Evolutionary conservation across 441 rosid species (phyloP).

Genomic region (Adansonia gregorii): DNA sequence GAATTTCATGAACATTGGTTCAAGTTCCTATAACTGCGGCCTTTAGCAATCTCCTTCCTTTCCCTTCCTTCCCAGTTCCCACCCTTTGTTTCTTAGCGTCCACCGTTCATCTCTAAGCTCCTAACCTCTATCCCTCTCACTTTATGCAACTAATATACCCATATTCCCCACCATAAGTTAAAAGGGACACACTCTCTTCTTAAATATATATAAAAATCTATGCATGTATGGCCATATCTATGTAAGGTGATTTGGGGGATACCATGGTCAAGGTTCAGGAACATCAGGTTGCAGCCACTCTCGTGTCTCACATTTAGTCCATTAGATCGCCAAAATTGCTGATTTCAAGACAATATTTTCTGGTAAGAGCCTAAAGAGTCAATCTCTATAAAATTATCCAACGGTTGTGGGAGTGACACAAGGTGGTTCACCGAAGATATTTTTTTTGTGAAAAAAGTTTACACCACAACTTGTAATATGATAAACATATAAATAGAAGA

Average conservation of each 20-base stretch:
- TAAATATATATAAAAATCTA: slow-evolving; percentile 28
- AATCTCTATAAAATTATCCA: slow-evolving; percentile 42
- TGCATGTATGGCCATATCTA: slow-evolving; percentile 12
- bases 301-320: slow-evolving; percentile 35
- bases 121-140: neutral
- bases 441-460: no score
- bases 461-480: no score
- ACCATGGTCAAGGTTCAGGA: slow-evolving; percentile 20
- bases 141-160: no score
- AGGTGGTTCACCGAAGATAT: slow-evolving; percentile 1
- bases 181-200: slow-evolving; percentile 28
- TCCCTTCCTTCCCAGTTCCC: neutral
- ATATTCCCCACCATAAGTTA: no score
- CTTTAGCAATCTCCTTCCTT: slow-evolving; percentile 7
- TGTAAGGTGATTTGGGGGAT: slow-evolving; percentile 18
- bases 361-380: slow-evolving; percentile 10
- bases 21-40: slow-evolving; percentile 66
- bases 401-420: slow-evolving; percentile 38
- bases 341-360: slow-evolving; percentile 28
- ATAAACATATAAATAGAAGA: neutral
- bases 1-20: slow-evolving; percentile 56
- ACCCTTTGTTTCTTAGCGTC: slow-evolving; percentile 25
- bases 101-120: neutral
- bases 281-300: slow-evolving; percentile 17
- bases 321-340: slow-evolving; percentile 17